A percentile compares a stretch with the other conserved stretches of the same genome.
phyloP scores from a whole-genome alignment of 768 basidiomycete species.

The Termitomyces sp. region DNA sequence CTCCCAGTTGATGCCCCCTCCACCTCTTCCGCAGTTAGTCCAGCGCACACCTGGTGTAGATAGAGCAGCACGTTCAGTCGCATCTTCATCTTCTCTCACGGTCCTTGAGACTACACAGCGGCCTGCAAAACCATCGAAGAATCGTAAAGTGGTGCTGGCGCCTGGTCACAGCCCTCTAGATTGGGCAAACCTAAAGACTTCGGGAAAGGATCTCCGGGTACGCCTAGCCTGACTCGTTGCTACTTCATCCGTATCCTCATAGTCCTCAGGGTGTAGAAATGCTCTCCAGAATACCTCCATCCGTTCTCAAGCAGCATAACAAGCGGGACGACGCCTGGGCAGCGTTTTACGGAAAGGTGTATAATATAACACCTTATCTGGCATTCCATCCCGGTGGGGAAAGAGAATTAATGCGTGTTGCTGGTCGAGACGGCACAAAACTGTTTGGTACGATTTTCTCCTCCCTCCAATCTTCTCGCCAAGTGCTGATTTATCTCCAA shows the following conservation, averaged over 20 bases:
- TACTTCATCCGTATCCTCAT: conserved; percentile 2
- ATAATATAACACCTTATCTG: conserved; percentile 92
- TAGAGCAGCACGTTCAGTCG: conserved; percentile 19
- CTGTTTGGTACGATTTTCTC: conserved; percentile 69
- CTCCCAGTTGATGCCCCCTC: conserved; percentile 50
- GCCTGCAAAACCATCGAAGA: conserved; percentile 49
- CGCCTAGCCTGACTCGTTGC: conserved; percentile 15
- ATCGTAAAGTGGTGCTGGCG: conserved; percentile 80
- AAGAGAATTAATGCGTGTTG: conserved; percentile 90
- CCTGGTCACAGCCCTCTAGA: conserved; percentile 92
- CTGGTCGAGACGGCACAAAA: conserved; percentile 91
- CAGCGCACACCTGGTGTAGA: conserved; percentile 33
- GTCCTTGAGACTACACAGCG: conserved; percentile 60
- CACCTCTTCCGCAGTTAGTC: conserved; percentile 37
- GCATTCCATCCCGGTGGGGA: conserved; percentile 93
- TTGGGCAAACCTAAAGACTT: conserved; percentile 86
- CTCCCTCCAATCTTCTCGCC: neutral
- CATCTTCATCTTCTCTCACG: conserved; percentile 38
- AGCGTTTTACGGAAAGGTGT: conserved; percentile 87
- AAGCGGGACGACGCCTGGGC: conserved; percentile 90
- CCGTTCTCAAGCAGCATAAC: conserved; percentile 75
- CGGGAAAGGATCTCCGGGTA: conserved; percentile 76
- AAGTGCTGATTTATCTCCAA: neutral
- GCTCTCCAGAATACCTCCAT: conserved; percentile 66
- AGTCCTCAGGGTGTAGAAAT: conserved; percentile 59